phyloP scores from a whole-genome alignment of 2,329 filamentous ascomycete genomes.

The Chaetomium olivaceum region DNA sequence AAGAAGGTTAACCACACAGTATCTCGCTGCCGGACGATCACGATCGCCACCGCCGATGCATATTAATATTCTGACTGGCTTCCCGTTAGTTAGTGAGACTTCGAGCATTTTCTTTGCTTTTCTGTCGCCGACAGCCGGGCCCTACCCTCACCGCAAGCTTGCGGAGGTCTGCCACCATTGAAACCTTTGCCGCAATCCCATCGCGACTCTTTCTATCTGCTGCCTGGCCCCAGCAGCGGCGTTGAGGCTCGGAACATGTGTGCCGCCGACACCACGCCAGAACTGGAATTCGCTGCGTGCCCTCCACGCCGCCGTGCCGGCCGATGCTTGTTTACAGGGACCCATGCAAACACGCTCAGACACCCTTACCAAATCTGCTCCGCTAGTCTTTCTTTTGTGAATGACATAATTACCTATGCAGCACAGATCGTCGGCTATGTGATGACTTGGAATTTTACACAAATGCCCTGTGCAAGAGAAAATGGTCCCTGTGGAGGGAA shows the following conservation, averaged over 20 bases:
- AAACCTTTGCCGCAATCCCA: conserved; percentile 19
- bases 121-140: not conserved
- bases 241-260: conserved; percentile 10
- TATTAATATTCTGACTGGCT: not conserved
- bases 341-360: not conserved
- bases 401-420: not conserved
- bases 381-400: not conserved
- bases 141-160: not conserved
- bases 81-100: not conserved
- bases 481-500: too few relatives aligned
- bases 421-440: not conserved
- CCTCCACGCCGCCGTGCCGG: not conserved
- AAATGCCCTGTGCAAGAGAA: too few relatives aligned
- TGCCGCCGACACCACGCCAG: conserved; percentile 11
- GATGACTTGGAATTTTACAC: not conserved
- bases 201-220: not conserved
- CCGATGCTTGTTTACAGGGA: conserved; percentile 3
- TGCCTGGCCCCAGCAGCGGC: not conserved
- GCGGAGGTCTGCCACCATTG: conserved; percentile 10
- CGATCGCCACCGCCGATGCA: not conserved
- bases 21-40: not conserved
- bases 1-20: not conserved
- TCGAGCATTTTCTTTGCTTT: not conserved
- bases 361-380: not conserved
- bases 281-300: conserved; percentile 3